Percentiles rank a stretch among this genome's conserved stretches.
Evolutionary conservation across 106 monocot genomes (phyloP).

Genomic region (Dendrobium catenatum): DNA sequence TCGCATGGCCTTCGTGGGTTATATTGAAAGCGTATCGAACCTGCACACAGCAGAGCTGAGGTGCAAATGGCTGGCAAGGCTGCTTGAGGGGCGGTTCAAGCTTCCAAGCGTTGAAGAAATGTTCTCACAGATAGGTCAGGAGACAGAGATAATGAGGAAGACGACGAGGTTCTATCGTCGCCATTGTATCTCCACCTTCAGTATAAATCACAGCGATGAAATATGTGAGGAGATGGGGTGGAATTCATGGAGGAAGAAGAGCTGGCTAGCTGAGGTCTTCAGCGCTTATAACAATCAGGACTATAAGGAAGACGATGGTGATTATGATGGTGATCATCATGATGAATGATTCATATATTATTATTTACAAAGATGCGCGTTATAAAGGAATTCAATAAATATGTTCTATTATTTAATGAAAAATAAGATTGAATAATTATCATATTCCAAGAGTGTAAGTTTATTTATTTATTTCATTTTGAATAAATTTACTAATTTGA

Average conservation of each 20-base stretch:
- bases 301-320: constrained; percentile 39
- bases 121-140: constrained; percentile 32
- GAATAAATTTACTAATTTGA: too few relatives aligned
- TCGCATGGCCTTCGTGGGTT: constrained; percentile 80
- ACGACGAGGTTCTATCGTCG: constrained; percentile 83
- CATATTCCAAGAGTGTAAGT: too few relatives aligned
- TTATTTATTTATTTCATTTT: too few relatives aligned
- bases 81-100: constrained; percentile 48
- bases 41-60: constrained; percentile 82
- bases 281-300: constrained; percentile 71
- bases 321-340: not conserved
- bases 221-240: constrained; percentile 89
- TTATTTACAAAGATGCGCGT: too few relatives aligned
- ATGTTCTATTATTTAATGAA: too few relatives aligned
- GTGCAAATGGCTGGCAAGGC: constrained; percentile 67
- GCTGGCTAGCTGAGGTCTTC: constrained; percentile 68
- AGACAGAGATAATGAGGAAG: constrained; percentile 63
- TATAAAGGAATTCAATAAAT: too few relatives aligned
- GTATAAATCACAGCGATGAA: constrained; percentile 88
- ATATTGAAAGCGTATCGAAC: constrained; percentile 90
- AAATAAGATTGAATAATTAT: too few relatives aligned
- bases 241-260: constrained; percentile 50
- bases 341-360: too few relatives aligned
- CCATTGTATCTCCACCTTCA: constrained; percentile 90
- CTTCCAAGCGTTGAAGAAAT: constrained; percentile 54